Evolutionary conservation across 2,329 filamentous ascomycete genomes (phyloP).

Genomic region (Fusarium subtropicale): DNA sequence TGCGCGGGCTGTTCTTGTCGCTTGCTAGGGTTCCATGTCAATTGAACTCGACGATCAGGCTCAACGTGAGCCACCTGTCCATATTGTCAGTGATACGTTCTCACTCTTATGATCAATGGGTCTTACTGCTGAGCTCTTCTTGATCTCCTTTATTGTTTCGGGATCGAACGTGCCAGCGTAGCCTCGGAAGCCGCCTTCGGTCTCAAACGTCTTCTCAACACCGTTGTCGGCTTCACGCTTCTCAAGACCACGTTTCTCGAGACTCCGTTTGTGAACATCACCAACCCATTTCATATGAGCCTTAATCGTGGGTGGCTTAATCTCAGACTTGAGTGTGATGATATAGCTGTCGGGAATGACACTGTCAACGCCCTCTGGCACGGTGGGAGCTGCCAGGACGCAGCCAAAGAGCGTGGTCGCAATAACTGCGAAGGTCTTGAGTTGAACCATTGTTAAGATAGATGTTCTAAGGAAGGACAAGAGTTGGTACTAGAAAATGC

Average conservation of each 20-base stretch:
- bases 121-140: constrained; percentile 57
- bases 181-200: constrained; percentile 51
- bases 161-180: constrained; percentile 59
- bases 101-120: rapidly evolving
- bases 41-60: constrained; percentile 46
- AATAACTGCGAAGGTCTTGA: constrained; percentile 43
- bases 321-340: constrained; percentile 68
- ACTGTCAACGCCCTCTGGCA: constrained; percentile 27
- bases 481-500: not conserved
- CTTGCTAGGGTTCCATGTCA: constrained; percentile 28
- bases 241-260: constrained; percentile 58
- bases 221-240: constrained; percentile 57
- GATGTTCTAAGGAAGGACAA: constrained; percentile 11
- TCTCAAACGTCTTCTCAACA: constrained; percentile 49
- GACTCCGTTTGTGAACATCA: constrained; percentile 65
- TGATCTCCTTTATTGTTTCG: constrained; percentile 56
- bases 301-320: constrained; percentile 57
- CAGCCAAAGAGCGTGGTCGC: constrained; percentile 43
- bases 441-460: constrained; percentile 45
- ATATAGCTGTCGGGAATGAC: constrained; percentile 64
- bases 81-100: constrained; percentile 1
- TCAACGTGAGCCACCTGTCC: constrained; percentile 48
- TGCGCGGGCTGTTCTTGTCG: constrained; percentile 11
- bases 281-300: constrained; percentile 62
- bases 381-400: constrained; percentile 34